Conservation (phyloP, 2,329 filamentous ascomycete species). For the Septoria linicola region DNA sequence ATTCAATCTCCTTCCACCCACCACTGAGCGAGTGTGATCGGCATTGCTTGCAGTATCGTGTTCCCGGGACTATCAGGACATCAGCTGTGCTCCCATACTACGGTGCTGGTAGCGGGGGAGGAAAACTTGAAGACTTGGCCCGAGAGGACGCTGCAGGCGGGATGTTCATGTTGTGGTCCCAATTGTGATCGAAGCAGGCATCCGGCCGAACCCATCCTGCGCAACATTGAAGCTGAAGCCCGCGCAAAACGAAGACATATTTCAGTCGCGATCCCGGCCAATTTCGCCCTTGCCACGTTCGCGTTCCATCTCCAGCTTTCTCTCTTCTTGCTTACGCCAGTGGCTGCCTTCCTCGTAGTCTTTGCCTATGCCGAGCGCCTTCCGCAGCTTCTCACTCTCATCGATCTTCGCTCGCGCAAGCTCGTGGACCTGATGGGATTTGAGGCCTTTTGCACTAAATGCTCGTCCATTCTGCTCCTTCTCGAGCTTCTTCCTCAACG, state of each 20-base stretch:
- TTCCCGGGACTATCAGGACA: too few relatives aligned
- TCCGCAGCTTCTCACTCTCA: slow-evolving; percentile 85
- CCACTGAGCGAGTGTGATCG: too few relatives aligned
- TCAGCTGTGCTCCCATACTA: too few relatives aligned
- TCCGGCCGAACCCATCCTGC: too few relatives aligned
- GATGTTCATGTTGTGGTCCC: too few relatives aligned
- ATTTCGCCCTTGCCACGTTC: slow-evolving; percentile 26
- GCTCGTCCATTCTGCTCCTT: slow-evolving; percentile 51
- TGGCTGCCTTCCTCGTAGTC: slow-evolving; percentile 84
- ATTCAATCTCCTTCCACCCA: too few relatives aligned
- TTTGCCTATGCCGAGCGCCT: slow-evolving; percentile 80
- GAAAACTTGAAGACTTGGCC: too few relatives aligned
- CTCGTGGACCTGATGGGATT: slow-evolving; percentile 93
- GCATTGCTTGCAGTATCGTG: too few relatives aligned
- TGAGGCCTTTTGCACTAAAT: slow-evolving; percentile 60
- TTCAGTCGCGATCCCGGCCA: slow-evolving; percentile 25
- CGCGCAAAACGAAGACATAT: too few relatives aligned
- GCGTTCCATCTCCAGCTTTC: slow-evolving; percentile 38
- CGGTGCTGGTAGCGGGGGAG: too few relatives aligned
- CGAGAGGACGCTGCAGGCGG: not conserved
- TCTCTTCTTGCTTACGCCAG: slow-evolving; percentile 80
- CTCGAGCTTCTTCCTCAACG: slow-evolving; percentile 62
- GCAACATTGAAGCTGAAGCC: too few relatives aligned
- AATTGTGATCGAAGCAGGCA: too few relatives aligned
- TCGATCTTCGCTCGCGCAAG: slow-evolving; percentile 93